phyloP scores from a whole-genome alignment of 208 protist species.

The Acanthamoeba castellanii region DNA sequence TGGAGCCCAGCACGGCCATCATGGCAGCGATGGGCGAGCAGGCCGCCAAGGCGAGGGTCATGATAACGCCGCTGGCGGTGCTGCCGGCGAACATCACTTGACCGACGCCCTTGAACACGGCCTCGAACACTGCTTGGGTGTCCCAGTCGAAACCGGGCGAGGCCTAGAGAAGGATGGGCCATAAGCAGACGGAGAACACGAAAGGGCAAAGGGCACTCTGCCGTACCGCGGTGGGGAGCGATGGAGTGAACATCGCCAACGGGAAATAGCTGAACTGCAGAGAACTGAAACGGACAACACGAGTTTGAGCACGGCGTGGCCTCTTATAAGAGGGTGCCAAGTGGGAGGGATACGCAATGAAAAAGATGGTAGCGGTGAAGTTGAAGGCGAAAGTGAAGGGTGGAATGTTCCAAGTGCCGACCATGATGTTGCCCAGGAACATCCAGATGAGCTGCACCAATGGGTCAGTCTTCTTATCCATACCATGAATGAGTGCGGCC shows the following conservation, averaged over 20 bases:
- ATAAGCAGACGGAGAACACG: neutral
- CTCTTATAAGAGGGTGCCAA: neutral
- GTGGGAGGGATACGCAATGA: neutral
- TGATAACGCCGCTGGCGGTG: constrained; percentile 10
- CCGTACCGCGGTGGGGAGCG: neutral
- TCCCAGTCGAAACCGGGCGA: neutral
- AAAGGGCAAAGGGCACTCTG: neutral
- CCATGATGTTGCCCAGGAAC: constrained; percentile 25
- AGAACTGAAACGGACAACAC: neutral
- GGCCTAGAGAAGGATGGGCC: neutral
- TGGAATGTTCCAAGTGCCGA: neutral
- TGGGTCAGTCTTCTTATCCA: neutral
- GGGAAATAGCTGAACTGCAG: constrained; percentile 24
- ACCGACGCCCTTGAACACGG: constrained; percentile 42
- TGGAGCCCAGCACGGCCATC: neutral
- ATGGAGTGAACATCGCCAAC: neutral
- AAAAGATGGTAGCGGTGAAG: neutral
- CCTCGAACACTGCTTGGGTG: constrained; percentile 34
- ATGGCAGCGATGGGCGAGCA: neutral
- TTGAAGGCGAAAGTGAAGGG: constrained; percentile 53
- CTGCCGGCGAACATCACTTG: constrained; percentile 34
- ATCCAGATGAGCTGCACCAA: neutral
- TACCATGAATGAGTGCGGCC: neutral
- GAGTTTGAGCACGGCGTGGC: too few species aligned
- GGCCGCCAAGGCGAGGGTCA: constrained; percentile 1